Base-by-base conservation (phyloP, 2,329 filamentous ascomycete genomes). In the Thermochaetoides dissita region DNA sequence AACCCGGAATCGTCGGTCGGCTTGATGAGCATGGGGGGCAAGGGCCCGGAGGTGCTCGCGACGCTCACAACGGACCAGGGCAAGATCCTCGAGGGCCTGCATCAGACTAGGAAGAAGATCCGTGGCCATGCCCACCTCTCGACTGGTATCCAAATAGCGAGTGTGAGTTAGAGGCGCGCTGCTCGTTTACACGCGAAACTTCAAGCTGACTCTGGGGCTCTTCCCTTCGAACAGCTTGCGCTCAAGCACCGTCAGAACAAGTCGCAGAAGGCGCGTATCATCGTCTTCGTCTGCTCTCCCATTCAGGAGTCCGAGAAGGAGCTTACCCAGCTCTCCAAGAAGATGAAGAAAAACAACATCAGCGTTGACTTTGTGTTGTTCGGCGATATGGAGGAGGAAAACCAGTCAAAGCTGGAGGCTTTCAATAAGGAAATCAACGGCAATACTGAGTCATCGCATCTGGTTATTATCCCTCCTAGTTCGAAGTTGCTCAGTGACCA, bases 231-330 rank as follows among this genome's bases (percentile, higher is more conserved):
- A 51, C 58, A 95, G 88, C 76, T 98, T 55, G 91, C 91, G 34
- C 74, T 98, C 56, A 96, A 96, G 68, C 91, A 98, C 67, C 81
- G 91, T 56, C 88, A 94, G 67, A 96, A 98, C 68, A 94, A 94
- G 65, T 86, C 85, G 38, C 91, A 96, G 66, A 79, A 86, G 54
- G 88, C 94, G 71, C 84, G 91, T 52, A 94, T 98, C 71, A 83
- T 98, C 64, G 87, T 93, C 47, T 95, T 98, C 63, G 82, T 88
- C 49, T 98, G 91, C 73, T 94, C 87, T 35, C 84, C 88, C 29
- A 81, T 96, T 57, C 74, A 79, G 48, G 91, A 98, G 58, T 81
- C 85, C 50, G 84, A 95, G 63, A 91, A 91, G 67, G 78, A 82
- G 41, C 76, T 98, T 39, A 75, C 88, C 48, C 84, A 85, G 58